Base-by-base conservation (phyloP, 805 yeast species). In the Helenozyma rhizophorensis region DNA sequence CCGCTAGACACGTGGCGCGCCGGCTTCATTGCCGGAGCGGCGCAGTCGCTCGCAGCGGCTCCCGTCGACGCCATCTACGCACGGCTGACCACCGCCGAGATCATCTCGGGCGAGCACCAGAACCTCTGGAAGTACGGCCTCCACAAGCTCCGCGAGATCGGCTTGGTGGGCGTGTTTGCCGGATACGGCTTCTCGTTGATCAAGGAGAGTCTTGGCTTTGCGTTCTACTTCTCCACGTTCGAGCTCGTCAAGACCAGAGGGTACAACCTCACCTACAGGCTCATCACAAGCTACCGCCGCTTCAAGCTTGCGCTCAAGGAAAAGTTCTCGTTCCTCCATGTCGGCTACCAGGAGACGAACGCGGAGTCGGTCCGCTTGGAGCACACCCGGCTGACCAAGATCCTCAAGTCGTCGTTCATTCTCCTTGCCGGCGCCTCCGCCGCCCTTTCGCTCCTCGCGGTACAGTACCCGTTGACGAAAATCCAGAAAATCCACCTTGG, bases 1-100 rank as follows among this genome's bases (percentile, higher is more conserved):
- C 35, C 61, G 0, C 25, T 64, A 36, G 87, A 84, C 45, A 78
- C 87, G 0, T 76, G 85, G 58, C 57, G 77, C 29, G 86, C 96
- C 0, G 97, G 97, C 0, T 77, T 80, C 35, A 43, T 85, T 0
- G 96, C 96, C 0, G 97, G 97, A 1, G 77, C 81, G 0, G 77
- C 79, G 15, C 96, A 93, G 48, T 83, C 95, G n/a, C 60, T 86
- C 12, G 89, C 86, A 1, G 95, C 96, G 2, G 90, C 96, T 2
- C 97, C 97, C 0, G 69, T 90, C 4, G 97, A 90, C 58, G 96
- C 97, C 6, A 77, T 90, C 3, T 83, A 82, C 50, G 76, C 95
- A 2, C 69, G 97, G 44, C 84, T 89, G 43, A 71, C 79, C 2
- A 80, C 86, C 4, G 74, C 82, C 9, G 95, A 87, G 44, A 60